These are phyloP conservation scores for Funneliformis caledonium DNA, from an alignment of 371 early-diverging fungal genomes.

Conservation along the genomic window DNA sequence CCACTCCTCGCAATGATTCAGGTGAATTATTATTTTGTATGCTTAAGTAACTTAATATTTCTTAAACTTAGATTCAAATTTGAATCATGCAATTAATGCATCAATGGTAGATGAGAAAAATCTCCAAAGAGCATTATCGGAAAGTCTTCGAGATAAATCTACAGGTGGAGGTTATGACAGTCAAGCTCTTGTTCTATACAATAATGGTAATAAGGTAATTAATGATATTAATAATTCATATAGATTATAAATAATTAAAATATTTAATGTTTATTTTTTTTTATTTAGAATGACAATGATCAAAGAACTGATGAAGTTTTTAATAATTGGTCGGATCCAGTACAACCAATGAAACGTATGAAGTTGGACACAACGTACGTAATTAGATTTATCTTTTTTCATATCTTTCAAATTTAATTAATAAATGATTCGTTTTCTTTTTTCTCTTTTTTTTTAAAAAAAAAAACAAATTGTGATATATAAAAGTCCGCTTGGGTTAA, in stretches of 20 bases:
- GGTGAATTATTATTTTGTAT: background rate
- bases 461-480: no score
- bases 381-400: background rate
- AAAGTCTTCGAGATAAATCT: background rate
- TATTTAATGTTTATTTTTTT: background rate
- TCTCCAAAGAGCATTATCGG: background rate
- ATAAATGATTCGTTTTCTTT: background rate
- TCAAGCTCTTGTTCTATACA: background rate
- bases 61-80: background rate
- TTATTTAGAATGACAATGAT: background rate
- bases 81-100: background rate
- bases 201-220: background rate
- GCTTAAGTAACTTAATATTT: background rate
- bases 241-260: background rate
- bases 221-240: background rate
- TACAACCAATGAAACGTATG: constrained; percentile 1
- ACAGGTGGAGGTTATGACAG: background rate
- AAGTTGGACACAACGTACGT: constrained; percentile 15
- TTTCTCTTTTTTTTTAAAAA: background rate
- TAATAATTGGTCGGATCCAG: background rate
- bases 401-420: background rate
- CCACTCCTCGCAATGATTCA: background rate
- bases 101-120: background rate
- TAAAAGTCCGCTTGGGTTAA: constrained; percentile 33
- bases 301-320: no score